Conservation (phyloP, 2,329 filamentous ascomycete species). For the Talaromyces sp. region DNA sequence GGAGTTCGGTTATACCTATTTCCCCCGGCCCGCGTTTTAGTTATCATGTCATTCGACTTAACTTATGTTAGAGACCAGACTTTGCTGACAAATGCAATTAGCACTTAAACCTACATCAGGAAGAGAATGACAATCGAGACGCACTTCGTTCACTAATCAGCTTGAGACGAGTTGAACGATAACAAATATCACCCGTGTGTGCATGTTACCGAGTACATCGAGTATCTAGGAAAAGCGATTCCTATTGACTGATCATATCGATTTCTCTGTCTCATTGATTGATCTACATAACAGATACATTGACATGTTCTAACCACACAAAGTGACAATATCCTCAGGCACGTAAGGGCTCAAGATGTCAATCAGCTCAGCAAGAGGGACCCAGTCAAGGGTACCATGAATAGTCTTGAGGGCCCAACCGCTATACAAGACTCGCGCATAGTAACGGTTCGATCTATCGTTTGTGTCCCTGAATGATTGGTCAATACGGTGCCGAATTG, state of each 20-base stretch:
- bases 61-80: not conserved
- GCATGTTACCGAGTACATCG: too few relatives aligned
- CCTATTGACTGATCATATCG: too few relatives aligned
- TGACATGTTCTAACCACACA: slow-evolving; percentile 20
- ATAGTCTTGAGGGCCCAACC: slow-evolving; percentile 24
- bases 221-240: too few relatives aligned
- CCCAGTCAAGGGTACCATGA: slow-evolving; percentile 25
- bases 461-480: slow-evolving; percentile 24
- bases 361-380: slow-evolving; percentile 21
- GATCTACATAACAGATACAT: not conserved
- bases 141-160: not conserved
- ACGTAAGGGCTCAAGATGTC: slow-evolving; percentile 21
- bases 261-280: not conserved
- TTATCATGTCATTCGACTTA: too few relatives aligned
- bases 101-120: not conserved
- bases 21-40: not conserved
- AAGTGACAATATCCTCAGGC: slow-evolving; percentile 23
- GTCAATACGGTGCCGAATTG: not conserved
- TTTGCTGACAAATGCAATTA: not conserved
- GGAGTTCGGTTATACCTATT: not conserved
- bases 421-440: slow-evolving; percentile 32
- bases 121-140: not conserved
- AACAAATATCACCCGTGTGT: not conserved
- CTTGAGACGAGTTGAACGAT: not conserved
- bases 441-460: slow-evolving; percentile 10